Evolutionary conservation across 345 rosid species (phyloP).

Genomic region (Populus tremula): DNA sequence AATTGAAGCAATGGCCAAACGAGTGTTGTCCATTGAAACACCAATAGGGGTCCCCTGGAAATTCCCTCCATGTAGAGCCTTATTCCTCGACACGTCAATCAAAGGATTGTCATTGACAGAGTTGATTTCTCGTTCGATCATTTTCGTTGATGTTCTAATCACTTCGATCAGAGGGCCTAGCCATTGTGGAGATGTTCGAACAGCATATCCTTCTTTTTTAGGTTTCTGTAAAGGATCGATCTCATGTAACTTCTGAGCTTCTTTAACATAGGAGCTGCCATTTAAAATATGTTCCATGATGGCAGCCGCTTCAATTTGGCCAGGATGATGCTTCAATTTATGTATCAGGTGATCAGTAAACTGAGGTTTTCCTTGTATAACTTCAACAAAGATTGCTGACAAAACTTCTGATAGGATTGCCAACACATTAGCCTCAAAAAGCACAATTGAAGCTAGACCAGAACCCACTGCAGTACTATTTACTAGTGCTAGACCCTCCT

Average conservation of each 20-base stretch:
- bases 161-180: slow-evolving; percentile 34
- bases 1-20: slow-evolving; percentile 30
- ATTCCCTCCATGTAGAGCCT: slow-evolving; percentile 32
- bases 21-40: slow-evolving; percentile 35
- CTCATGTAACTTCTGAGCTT: slow-evolving; percentile 26
- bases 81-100: slow-evolving; percentile 31
- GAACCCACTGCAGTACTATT: slow-evolving; percentile 37
- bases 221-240: slow-evolving; percentile 34
- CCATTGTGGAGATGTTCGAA: slow-evolving; percentile 35
- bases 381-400: slow-evolving; percentile 34
- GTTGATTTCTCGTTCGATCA: slow-evolving; percentile 35
- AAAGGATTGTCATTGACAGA: slow-evolving; percentile 37
- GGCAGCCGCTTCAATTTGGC: slow-evolving; percentile 37
- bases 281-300: slow-evolving; percentile 36
- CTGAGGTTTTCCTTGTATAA: slow-evolving; percentile 32
- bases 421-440: slow-evolving; percentile 28
- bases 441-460: slow-evolving; percentile 27
- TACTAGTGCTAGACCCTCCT: slow-evolving; percentile 33
- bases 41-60: slow-evolving; percentile 39
- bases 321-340: slow-evolving; percentile 36
- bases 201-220: slow-evolving; percentile 32
- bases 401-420: slow-evolving; percentile 27
- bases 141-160: slow-evolving; percentile 27
- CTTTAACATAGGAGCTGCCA: slow-evolving; percentile 30
- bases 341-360: slow-evolving; percentile 35